Evolutionary conservation across 805 yeast genomes (phyloP), one percentile per base, ranked within the genome.

Genomic region (Peterozyma toletana): DNA sequence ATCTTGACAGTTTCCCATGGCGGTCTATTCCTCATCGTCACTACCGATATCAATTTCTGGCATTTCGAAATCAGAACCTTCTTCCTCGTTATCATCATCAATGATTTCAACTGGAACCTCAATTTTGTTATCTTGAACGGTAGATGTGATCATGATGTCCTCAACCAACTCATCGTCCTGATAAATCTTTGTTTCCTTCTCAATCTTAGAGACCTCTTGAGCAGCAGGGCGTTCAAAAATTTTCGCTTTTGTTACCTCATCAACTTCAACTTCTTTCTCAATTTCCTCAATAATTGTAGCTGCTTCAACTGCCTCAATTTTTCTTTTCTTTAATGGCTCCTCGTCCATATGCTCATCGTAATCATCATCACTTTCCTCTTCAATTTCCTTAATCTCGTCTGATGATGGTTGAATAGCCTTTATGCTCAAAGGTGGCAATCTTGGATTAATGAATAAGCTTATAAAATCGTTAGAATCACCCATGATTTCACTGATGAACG

Each of bases 391-490:
- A 9, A 13, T 14, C 15, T 44, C 47, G n/a, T n/a, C 11, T 37
- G 44, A 9, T 18, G 33, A 38, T 39, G n/a, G 29, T 37, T 7
- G 34, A 39, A 35, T 52, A 48, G 37, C 41, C 30, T 48, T 44
- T 27, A 41, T 47, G 10, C 62, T 54, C 11, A 61, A 43, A n/a
- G 60, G 37, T 3, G 96, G 96, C 52, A 87, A 75, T 53, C 93
- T 70, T 36, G 96, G 95, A 53, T 84, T 83, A 43, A 77, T 72
- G 52, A 86, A 68, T 1, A 83, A 67, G 54, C 86, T 77, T 36
- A 81, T 57, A 16, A 75, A 56, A 9, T 68, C 73, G 53, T 78
- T 77, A 36, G 65, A 59, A 11, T 71, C 60, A 3, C 68, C 69
- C 47, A 83, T 57, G 5, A 84, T 54, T 2, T 68, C 63, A 11